Percentiles rank a stretch among this genome's conserved stretches.
Conservation (phyloP, 2,329 filamentous ascomycete species). For the Dactylellina drechsleri region DNA sequence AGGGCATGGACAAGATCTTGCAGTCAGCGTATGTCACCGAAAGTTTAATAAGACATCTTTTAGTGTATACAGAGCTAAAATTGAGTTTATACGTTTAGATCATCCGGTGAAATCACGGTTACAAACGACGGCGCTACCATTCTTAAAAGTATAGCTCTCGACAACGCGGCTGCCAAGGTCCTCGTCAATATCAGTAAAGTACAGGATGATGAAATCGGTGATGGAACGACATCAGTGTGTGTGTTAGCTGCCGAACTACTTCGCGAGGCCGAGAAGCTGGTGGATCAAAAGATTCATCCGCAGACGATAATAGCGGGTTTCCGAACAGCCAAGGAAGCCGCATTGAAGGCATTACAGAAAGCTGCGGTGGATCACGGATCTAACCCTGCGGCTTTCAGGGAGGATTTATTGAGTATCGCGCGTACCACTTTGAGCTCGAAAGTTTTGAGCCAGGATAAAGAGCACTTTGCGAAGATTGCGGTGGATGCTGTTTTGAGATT, state of each 20-base stretch:
- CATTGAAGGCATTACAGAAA: constrained; percentile 82
- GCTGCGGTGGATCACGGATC: constrained; percentile 90
- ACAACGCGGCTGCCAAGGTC: constrained; percentile 98
- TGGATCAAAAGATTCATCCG: constrained; percentile 98
- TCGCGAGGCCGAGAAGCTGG: constrained; percentile 94
- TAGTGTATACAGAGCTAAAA: constrained; percentile 55
- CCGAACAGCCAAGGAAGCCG: constrained; percentile 92
- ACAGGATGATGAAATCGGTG: constrained; percentile 97
- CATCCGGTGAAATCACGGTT: constrained; percentile 96
- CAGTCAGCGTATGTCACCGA: constrained; percentile 82
- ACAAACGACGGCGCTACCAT: constrained; percentile 99
- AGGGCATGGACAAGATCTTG: constrained; percentile 99
- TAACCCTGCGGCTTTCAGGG: constrained; percentile 82
- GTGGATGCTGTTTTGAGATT: constrained; percentile 90
- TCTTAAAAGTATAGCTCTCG: constrained; percentile 95
- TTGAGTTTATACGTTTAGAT: constrained; percentile 66
- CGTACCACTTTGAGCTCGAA: constrained; percentile 97
- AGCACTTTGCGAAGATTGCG: constrained; percentile 89
- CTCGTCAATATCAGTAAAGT: constrained; percentile 99
- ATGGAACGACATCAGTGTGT: constrained; percentile 97
- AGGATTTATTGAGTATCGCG: constrained; percentile 89
- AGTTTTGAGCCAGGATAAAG: constrained; percentile 90
- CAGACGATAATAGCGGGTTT: constrained; percentile 99
- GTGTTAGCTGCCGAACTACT: constrained; percentile 94
- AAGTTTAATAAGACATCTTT: constrained; percentile 11